Percentiles rank a stretch among this genome's conserved stretches.
phyloP scores from a whole-genome alignment of 2,329 filamentous ascomycete species.

The Claviceps sp. region DNA sequence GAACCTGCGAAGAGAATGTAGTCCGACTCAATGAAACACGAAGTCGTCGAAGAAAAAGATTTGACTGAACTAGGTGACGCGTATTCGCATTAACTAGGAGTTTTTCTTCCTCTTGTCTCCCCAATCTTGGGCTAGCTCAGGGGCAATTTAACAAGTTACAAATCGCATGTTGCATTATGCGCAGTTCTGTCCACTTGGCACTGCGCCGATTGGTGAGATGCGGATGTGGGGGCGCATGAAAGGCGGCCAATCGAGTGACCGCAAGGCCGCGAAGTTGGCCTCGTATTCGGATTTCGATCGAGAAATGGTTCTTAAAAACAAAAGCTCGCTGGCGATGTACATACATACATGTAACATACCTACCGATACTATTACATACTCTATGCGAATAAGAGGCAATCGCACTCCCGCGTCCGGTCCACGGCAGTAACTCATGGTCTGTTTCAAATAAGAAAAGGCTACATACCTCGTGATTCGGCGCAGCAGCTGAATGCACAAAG shows the following conservation, averaged over 20 bases:
- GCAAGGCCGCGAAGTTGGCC: background rate
- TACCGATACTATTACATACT: no score
- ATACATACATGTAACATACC: no score
- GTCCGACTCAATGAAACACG: background rate
- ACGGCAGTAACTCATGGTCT: background rate
- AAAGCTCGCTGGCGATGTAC: no score
- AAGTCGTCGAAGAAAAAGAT: background rate
- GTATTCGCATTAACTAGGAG: background rate
- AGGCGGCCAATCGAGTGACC: conserved; percentile 3
- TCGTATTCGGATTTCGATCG: conserved; percentile 6
- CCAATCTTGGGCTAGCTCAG: background rate
- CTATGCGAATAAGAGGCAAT: background rate
- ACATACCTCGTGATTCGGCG: no score
- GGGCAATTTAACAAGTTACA: background rate
- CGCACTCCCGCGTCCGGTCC: background rate
- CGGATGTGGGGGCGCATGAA: background rate
- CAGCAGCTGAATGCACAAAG: no score
- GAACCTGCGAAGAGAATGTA: background rate
- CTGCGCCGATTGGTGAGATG: background rate
- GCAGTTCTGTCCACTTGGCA: no score
- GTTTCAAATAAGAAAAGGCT: no score
- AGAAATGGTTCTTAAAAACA: no score
- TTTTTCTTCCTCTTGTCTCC: background rate
- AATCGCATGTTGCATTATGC: background rate
- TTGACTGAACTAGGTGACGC: background rate